Evolutionary conservation across 2,329 filamentous ascomycete genomes (phyloP).

Genomic region (Fusarium euwallaceae): DNA sequence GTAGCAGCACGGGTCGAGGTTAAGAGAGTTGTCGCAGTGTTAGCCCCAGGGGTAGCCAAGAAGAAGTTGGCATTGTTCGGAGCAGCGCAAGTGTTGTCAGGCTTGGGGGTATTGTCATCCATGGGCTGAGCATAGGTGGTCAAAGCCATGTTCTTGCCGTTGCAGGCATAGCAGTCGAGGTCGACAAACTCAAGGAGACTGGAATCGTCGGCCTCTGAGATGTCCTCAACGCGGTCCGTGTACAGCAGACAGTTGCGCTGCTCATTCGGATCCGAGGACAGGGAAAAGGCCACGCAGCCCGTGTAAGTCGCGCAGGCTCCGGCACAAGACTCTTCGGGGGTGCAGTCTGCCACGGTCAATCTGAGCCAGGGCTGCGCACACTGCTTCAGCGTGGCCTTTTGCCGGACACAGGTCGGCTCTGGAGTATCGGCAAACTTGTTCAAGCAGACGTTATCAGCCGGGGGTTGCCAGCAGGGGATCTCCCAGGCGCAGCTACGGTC

Average conservation of each 20-base stretch:
- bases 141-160: conserved; percentile 9
- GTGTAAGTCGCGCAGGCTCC: conserved; percentile 2
- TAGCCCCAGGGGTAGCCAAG: neutral
- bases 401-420: neutral
- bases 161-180: conserved; percentile 5
- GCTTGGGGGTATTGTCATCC: conserved; percentile 6
- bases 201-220: neutral
- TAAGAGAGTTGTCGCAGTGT: neutral
- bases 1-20: neutral
- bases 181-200: neutral
- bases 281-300: conserved; percentile 1
- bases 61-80: neutral
- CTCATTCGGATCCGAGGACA: conserved; percentile 1
- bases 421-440: conserved; percentile 10
- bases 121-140: neutral
- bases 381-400: conserved; percentile 10
- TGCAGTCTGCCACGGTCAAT: neutral
- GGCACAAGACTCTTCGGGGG: neutral
- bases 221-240: neutral
- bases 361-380: conserved; percentile 13
- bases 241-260: conserved; percentile 8
- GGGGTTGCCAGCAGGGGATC: neutral
- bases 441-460: neutral
- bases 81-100: neutral
- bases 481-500: conserved; percentile 10